A percentile compares a stretch with the other conserved stretches of the same genome.
phyloP scores from a whole-genome alignment of 2,329 filamentous ascomycete species.

The Albifimbria verrucaria region DNA sequence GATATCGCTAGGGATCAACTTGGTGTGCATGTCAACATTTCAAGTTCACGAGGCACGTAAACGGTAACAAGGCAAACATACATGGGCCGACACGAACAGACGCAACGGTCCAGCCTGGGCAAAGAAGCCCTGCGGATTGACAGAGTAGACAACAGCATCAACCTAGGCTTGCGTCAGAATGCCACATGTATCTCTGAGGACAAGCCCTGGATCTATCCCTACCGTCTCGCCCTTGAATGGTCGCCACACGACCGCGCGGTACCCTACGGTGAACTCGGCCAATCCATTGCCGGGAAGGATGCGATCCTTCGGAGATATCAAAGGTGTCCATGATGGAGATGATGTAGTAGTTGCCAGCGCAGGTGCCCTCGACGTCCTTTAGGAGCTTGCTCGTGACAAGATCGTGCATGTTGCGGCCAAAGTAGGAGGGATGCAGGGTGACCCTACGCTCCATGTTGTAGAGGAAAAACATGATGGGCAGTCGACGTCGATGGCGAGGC shows the following conservation, averaged over 20 bases:
- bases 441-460: slow-evolving; percentile 95
- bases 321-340: slow-evolving; percentile 97
- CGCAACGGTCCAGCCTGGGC: slow-evolving; percentile 75
- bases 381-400: slow-evolving; percentile 86
- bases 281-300: slow-evolving; percentile 89
- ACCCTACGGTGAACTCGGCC: slow-evolving; percentile 92
- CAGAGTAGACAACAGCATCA: slow-evolving; percentile 87
- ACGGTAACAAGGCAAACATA: slow-evolving; percentile 43
- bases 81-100: slow-evolving; percentile 78
- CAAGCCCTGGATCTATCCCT: slow-evolving; percentile 33
- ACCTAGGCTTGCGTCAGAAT: slow-evolving; percentile 56
- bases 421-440: slow-evolving; percentile 94
- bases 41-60: not conserved
- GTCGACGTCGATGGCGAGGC: slow-evolving; percentile 3
- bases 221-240: slow-evolving; percentile 98
- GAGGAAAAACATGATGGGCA: slow-evolving; percentile 85
- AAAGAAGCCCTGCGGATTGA: slow-evolving; percentile 91
- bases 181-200: slow-evolving; percentile 11
- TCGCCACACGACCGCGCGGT: slow-evolving; percentile 94
- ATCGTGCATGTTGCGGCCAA: slow-evolving; percentile 88
- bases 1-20: slow-evolving; percentile 90
- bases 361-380: slow-evolving; percentile 91
- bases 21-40: slow-evolving; percentile 14
- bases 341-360: slow-evolving; percentile 94
- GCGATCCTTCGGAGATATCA: slow-evolving; percentile 87